A percentile compares a stretch with the other conserved stretches of the same genome.
phyloP scores from a whole-genome alignment of 495 filamentous ascomycete species.

The Penicillium cinerascens region DNA sequence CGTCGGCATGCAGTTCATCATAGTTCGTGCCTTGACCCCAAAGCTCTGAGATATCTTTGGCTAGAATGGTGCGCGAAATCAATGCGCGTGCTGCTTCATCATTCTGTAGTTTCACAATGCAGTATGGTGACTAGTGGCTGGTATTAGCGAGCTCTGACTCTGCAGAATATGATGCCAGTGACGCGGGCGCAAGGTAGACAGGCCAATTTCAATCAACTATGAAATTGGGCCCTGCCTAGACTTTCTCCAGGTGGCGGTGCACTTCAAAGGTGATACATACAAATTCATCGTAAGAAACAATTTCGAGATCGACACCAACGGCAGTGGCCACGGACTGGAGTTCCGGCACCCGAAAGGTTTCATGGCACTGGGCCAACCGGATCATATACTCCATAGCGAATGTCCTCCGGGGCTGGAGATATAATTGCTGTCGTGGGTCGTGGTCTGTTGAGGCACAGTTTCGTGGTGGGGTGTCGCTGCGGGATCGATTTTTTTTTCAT shows the following conservation, averaged over 20 bases:
- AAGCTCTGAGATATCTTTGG: conserved; percentile 78
- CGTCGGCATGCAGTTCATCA: conserved; percentile 61
- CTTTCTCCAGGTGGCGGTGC: not conserved
- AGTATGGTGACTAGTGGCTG: conserved; percentile 73
- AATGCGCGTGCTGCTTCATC: conserved; percentile 61
- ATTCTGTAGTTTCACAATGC: conserved; percentile 66
- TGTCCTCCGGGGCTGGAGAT: not conserved
- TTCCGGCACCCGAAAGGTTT: conserved; percentile 84
- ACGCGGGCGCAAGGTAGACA: not conserved
- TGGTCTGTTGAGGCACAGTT: not conserved
- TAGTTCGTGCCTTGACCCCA: conserved; percentile 76
- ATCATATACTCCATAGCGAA: conserved; percentile 73
- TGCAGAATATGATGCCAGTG: not conserved
- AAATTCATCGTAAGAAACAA: conserved; percentile 66
- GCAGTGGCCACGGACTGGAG: conserved; percentile 76
- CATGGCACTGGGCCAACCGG: conserved; percentile 84
- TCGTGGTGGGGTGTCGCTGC: conserved; percentile 16
- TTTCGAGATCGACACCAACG: conserved; percentile 61
- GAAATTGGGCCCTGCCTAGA: not conserved
- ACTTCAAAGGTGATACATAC: conserved; percentile 48
- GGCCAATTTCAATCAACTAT: not conserved
- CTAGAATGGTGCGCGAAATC: conserved; percentile 72
- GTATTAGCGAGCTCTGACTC: conserved; percentile 10
- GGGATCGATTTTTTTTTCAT: conserved; percentile 15
- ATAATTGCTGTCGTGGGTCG: not conserved